phyloP scores from a whole-genome alignment of 768 basidiomycete species.

The Serendipita vermifera region DNA sequence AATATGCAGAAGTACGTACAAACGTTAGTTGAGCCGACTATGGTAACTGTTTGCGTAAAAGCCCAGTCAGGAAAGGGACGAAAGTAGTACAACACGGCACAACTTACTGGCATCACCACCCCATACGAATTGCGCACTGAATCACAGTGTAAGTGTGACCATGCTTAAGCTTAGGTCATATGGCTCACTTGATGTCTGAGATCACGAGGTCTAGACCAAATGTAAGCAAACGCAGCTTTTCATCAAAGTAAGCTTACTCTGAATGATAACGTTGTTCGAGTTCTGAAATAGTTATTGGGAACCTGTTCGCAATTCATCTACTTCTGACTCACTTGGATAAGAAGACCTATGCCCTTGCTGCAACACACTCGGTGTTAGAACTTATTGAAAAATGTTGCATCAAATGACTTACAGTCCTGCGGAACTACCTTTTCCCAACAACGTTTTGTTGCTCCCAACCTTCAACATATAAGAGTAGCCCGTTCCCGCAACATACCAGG shows the following conservation, averaged over 20 bases:
- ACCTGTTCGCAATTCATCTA: not conserved
- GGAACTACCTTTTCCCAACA: conserved; percentile 9
- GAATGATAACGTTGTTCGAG: conserved; percentile 4
- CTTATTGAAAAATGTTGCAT: too few species aligned
- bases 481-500: not conserved
- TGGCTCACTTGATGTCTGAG: conserved; percentile 5
- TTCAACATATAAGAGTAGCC: conserved; percentile 2
- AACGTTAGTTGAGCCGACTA: conserved; percentile 2
- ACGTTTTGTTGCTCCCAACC: conserved; percentile 10
- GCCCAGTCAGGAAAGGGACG: too few species aligned
- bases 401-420: conserved; percentile 4
- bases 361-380: too few species aligned
- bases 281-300: not conserved
- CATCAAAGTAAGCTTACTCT: too few species aligned
- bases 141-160: too few species aligned
- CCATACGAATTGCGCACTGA: conserved; percentile 9
- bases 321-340: not conserved
- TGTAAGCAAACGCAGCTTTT: too few species aligned
- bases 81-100: not conserved
- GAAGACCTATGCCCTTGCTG: conserved; percentile 9
- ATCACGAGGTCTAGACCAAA: not conserved
- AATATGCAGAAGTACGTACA: not conserved
- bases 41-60: not conserved
- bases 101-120: conserved; percentile 10
- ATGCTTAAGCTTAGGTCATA: too few species aligned